phyloP scores from a whole-genome alignment of 78 protist genomes.

The Dictyostelium brefeldianum region DNA sequence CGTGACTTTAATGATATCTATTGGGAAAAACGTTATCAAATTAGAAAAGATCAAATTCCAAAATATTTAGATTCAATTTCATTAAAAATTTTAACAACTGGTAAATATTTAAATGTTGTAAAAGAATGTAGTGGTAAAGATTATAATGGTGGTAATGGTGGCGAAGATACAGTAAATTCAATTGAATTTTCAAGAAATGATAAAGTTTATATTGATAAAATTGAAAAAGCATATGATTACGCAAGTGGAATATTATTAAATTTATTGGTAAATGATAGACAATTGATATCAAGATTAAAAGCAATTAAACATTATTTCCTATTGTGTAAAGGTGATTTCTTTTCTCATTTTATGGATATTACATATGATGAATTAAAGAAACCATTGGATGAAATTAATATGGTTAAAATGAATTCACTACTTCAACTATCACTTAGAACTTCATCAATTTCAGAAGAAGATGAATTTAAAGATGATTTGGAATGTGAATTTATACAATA shows the following conservation, averaged over 20 bases:
- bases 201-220: slow-evolving; percentile 35
- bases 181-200: slow-evolving; percentile 62
- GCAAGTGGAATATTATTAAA: slow-evolving; percentile 60
- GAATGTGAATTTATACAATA: slow-evolving; percentile 81
- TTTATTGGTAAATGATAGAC: slow-evolving; percentile 59
- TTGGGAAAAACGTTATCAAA: slow-evolving; percentile 80
- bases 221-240: slow-evolving; percentile 71
- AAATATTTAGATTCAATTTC: slow-evolving; percentile 34
- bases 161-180: no score
- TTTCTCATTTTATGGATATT: slow-evolving; percentile 91
- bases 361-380: slow-evolving; percentile 85
- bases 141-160: no score
- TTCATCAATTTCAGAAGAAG: slow-evolving; percentile 55
- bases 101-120: slow-evolving; percentile 90
- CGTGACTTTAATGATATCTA: slow-evolving; percentile 77
- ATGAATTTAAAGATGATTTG: slow-evolving; percentile 83
- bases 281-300: slow-evolving; percentile 69
- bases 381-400: slow-evolving; percentile 55
- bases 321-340: slow-evolving; percentile 90
- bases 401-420: slow-evolving; percentile 72
- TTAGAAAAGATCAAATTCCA: slow-evolving; percentile 48
- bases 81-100: slow-evolving; percentile 61
- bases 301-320: slow-evolving; percentile 88
- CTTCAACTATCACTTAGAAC: slow-evolving; percentile 80
- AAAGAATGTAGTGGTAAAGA: slow-evolving; percentile 76